Evolutionary conservation across 129 eudicot genomes (phyloP).

Genomic region (Flaveria sonorensis): DNA sequence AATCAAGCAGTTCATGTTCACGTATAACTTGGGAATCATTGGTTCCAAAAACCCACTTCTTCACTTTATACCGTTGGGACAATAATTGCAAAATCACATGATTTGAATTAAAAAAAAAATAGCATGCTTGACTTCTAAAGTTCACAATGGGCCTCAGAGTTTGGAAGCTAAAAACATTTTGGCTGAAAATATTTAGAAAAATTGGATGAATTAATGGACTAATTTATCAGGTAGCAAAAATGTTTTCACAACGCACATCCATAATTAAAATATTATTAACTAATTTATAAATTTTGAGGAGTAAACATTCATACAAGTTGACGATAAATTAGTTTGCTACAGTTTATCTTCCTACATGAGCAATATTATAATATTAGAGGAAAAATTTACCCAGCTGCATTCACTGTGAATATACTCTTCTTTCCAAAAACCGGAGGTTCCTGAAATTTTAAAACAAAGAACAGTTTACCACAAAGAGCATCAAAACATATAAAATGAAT

Average conservation of each 20-base stretch:
- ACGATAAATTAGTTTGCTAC: neutral
- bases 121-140: neutral
- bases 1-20: neutral
- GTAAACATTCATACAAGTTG: neutral
- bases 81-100: neutral
- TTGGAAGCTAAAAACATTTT: neutral
- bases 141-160: neutral
- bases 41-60: neutral
- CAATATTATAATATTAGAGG: neutral
- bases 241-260: neutral
- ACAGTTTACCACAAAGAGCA: neutral
- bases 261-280: neutral
- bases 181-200: neutral
- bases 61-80: neutral
- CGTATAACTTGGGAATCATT: neutral
- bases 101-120: neutral
- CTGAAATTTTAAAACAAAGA: constrained; percentile 35
- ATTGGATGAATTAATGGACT: neutral
- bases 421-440: constrained; percentile 96
- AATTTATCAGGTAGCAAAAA: neutral
- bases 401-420: constrained; percentile 69
- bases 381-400: constrained; percentile 68
- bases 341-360: neutral
- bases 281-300: constrained; percentile 8
- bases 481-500: neutral